Percentiles rank a stretch among this genome's conserved stretches.
phyloP scores from a whole-genome alignment of 495 filamentous ascomycete genomes.

The Niebla homalea region DNA sequence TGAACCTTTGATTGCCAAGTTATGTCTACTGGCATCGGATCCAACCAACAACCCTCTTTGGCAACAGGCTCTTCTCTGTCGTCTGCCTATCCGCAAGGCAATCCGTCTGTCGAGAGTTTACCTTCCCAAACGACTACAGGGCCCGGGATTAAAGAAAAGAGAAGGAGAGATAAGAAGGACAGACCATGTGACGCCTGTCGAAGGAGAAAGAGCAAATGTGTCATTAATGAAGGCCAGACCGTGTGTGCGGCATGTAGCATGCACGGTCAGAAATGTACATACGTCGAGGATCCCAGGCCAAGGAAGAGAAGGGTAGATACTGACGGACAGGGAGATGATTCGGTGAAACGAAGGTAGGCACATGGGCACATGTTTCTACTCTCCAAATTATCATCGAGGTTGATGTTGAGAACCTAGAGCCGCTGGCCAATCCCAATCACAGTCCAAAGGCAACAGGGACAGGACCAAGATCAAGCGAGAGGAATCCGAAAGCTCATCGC shows the following conservation, averaged over 20 bases:
- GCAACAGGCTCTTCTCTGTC: slow-evolving; percentile 2
- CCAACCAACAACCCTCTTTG: slow-evolving; percentile 2
- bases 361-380: too few relatives aligned
- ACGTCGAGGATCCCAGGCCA: slow-evolving; percentile 44
- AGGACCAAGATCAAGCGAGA: slow-evolving; percentile 19
- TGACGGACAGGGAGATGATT: slow-evolving; percentile 21
- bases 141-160: slow-evolving; percentile 2
- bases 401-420: too few relatives aligned
- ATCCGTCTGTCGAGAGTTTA: slow-evolving; percentile 9
- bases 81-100: slow-evolving; percentile 2
- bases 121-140: slow-evolving; percentile 12
- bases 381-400: too few relatives aligned
- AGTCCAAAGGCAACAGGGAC: slow-evolving; percentile 12
- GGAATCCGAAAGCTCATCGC: slow-evolving; percentile 16
- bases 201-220: slow-evolving; percentile 75
- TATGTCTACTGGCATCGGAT: slow-evolving; percentile 9
- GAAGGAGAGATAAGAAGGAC: slow-evolving; percentile 28
- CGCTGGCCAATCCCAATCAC: too few relatives aligned
- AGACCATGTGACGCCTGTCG: slow-evolving; percentile 67
- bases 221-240: slow-evolving; percentile 51
- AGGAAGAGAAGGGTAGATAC: slow-evolving; percentile 58
- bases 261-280: slow-evolving; percentile 42
- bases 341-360: slow-evolving; percentile 33
- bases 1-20: neutral
- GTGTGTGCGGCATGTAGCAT: slow-evolving; percentile 42